phyloP scores from a whole-genome alignment of 176 grass and related monocot species.

The Paspalum vaginatum region DNA sequence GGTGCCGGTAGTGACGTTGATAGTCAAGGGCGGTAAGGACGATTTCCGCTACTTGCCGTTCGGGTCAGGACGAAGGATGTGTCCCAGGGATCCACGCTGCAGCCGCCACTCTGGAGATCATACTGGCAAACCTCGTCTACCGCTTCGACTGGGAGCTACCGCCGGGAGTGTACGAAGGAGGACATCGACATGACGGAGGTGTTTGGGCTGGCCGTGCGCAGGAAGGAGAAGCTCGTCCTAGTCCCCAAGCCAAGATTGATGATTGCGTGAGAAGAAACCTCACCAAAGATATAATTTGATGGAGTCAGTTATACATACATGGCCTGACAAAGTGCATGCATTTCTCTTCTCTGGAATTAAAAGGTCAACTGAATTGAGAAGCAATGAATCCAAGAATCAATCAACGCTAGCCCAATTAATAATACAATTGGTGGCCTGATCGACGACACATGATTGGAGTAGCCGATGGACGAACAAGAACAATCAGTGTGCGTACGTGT shows the following conservation, averaged over 20 bases:
- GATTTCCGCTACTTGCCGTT: slow-evolving; percentile 44
- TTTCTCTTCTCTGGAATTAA: no score
- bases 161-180: neutral
- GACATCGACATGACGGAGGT: slow-evolving; percentile 50
- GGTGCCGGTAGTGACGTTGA: neutral
- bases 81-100: slow-evolving; percentile 40
- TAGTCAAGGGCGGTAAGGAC: slow-evolving; percentile 9
- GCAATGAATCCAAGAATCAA: no score
- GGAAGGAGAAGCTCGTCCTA: slow-evolving; percentile 42
- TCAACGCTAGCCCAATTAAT: no score
- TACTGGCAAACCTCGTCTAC: slow-evolving; percentile 45
- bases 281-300: no score
- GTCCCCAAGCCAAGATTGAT: slow-evolving; percentile 4
- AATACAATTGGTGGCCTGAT: no score
- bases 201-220: slow-evolving; percentile 31
- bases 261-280: neutral
- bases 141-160: slow-evolving; percentile 59
- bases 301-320: no score
- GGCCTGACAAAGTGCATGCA: no score
- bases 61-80: slow-evolving; percentile 40
- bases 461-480: no score
- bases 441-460: no score
- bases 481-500: no score
- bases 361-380: no score
- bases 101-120: slow-evolving; percentile 20